Percentiles rank a stretch among this genome's conserved stretches.
These are phyloP conservation scores for Syzygium syzygioides DNA, from an alignment of 441 rosid genomes.

Conservation along the genomic window DNA sequence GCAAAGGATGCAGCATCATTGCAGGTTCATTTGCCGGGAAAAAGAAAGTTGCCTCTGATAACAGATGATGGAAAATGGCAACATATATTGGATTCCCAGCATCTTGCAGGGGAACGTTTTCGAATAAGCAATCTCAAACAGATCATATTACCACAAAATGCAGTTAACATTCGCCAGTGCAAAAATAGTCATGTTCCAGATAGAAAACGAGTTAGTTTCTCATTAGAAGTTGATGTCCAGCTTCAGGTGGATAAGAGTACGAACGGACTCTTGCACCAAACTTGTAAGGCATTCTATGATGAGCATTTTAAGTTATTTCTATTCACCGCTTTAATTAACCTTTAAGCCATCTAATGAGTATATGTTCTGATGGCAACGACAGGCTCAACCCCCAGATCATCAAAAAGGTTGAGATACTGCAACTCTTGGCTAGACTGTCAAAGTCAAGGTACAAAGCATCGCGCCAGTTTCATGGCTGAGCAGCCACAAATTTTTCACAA, in stretches of 20 bases:
- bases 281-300: constrained; percentile 17
- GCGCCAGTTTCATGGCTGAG: constrained; percentile 7
- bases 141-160: constrained; percentile 15
- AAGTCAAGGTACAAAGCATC: constrained; percentile 12
- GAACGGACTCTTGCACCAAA: constrained; percentile 9
- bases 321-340: neutral
- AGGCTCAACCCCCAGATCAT: constrained; percentile 19
- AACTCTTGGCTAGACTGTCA: constrained; percentile 11
- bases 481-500: constrained; percentile 37
- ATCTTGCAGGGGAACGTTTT: constrained; percentile 7
- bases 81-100: constrained; percentile 21
- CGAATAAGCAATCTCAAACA: constrained; percentile 12
- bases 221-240: constrained; percentile 19
- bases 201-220: constrained; percentile 39
- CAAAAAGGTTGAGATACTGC: constrained; percentile 21
- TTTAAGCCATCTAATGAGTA: neutral
- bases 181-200: constrained; percentile 8
- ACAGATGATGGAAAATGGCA: constrained; percentile 17
- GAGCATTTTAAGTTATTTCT: neutral
- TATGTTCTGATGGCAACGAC: neutral
- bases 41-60: constrained; percentile 25
- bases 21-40: constrained; percentile 14
- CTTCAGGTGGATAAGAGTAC: constrained; percentile 16
- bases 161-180: constrained; percentile 1
- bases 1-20: constrained; percentile 18